Evolutionary conservation across 805 yeast species (phyloP).

Genomic region (Ogataea ganodermae): DNA sequence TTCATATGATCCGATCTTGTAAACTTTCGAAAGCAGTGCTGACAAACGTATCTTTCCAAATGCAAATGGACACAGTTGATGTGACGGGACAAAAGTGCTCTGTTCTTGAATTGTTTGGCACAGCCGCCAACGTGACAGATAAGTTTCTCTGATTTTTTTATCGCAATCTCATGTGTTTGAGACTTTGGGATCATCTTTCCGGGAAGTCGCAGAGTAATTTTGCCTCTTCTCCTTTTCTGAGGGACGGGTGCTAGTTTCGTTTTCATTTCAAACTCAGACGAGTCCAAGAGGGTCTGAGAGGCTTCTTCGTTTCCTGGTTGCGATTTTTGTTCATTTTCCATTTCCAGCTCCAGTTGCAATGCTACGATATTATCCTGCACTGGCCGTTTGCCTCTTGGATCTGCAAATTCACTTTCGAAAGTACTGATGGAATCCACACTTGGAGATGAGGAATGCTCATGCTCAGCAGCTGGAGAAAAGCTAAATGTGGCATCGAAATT

Average conservation of each 20-base stretch:
- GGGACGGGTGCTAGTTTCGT: background rate
- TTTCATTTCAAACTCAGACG: background rate
- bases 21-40: slow-evolving; percentile 59
- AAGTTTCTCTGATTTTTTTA: slow-evolving; percentile 32
- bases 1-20: slow-evolving; percentile 67
- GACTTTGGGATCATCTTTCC: slow-evolving; percentile 9
- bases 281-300: background rate
- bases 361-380: no score
- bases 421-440: background rate
- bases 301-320: background rate
- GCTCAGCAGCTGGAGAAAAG: background rate
- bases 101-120: slow-evolving; percentile 52
- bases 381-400: no score
- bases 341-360: no score
- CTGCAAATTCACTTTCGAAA: background rate
- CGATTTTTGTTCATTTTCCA: no score
- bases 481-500: background rate
- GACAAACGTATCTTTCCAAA: slow-evolving; percentile 57
- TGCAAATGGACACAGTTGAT: slow-evolving; percentile 61
- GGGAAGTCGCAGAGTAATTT: slow-evolving; percentile 14
- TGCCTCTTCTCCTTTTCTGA: slow-evolving; percentile 2
- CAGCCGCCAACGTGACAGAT: slow-evolving; percentile 40
- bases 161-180: background rate
- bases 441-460: background rate
- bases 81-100: slow-evolving; percentile 69